Evolutionary conservation across 2,329 filamentous ascomycete species (phyloP), one percentile per base, ranked within the genome.

Genomic region (Eurotiales sp.): DNA sequence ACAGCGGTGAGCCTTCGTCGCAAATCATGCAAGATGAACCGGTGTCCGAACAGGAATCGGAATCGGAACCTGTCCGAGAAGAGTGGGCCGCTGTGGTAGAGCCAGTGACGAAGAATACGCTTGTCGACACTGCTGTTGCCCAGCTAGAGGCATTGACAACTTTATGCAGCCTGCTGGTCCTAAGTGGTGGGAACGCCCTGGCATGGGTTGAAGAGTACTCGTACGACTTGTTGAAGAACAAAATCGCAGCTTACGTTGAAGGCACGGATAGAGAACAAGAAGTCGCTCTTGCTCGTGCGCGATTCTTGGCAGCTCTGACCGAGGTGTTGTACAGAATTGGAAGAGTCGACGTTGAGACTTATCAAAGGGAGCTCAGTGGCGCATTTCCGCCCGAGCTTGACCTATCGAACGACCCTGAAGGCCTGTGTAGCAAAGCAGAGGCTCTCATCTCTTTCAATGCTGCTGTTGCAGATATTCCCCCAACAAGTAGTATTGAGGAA

Each of bases 1-100:
- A 39, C n/a, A 50, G 40, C 34, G 52, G 55, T 42, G 50, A 54
- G 12, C 37, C 15, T 4, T n/a, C 10, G n/a, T 21, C 29, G 40
- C 37, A 50, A 25, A 25, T n/a, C 39, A 29, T 15, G 3, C 10
- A 22, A 5, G 27, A 49, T 34, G 46, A 42, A 23, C 45, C 52
- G 36, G 42, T 44, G 25, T 48, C 55, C 14, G 50, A 59, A 4
- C 21, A 52, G 23, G 53, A 56, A 2, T 58, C 64, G 14, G 51
- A 59, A n/a, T 60, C 63, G 12, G 62, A 62, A 39, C 53, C 63
- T 25, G 64, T 65, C 39, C 66, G 79, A 32, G 83, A 83, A 54
- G 78, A 85, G 59, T 87, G 83, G 78, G 84, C 83, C 15, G 79
- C 76, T 3, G 76, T 89, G n/a, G 75, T 86, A 49, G 83, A 86